Base-by-base conservation (phyloP, 768 basidiomycete species). In the Tylopilus felleus region DNA sequence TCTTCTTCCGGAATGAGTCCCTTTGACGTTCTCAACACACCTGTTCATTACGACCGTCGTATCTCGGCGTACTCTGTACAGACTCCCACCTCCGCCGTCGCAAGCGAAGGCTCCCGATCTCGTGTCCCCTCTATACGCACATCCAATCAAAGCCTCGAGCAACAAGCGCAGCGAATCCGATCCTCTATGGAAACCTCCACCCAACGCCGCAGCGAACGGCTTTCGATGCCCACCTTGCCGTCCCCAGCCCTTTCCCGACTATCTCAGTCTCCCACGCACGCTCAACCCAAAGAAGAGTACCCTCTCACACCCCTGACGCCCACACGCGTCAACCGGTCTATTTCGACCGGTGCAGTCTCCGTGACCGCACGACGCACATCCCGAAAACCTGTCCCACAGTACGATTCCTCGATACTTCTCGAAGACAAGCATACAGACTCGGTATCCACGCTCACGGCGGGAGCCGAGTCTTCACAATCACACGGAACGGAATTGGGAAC, bases 321-420 rank as follows among this genome's bases (percentile, higher is more conserved):
- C 28, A 55, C 58, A 8, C 63, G 67, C 3, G 58, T 61, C 45
- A 63, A 61, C 42, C 65, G 70, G 1, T 70, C 70, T 22, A 67
- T 61, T 52, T 74, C 64, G 21, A 39, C 62, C 10, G 59, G 62
- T 22, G 58, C 59, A 0, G 57, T 70, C 65, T 54, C 57, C 57
- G 36, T 45, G 41, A 25, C 57, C 23, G 46, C 48, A 35, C 66
- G 73, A 47, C 74, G 73, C 39, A 68, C 67, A 44, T 69, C 79
- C 27, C 72, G 82, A 44, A 84, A 84, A 62, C 80, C 82, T 13
- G 82, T 83, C n/a, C 82, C 82, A 10, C 71, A 69, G 16, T 84
- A 82, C 57, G 71, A 77, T 57, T 64, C 71, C 23, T 58, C 65
- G 29, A 57, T 66, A 38, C 59, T 72, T 14, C 49, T 38, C 22